Percentiles rank a stretch among this genome's conserved stretches.
These are phyloP conservation scores for Hymenoscyphus fraxineus DNA, from an alignment of 2,329 filamentous ascomycete genomes.

Conservation along the genomic window DNA sequence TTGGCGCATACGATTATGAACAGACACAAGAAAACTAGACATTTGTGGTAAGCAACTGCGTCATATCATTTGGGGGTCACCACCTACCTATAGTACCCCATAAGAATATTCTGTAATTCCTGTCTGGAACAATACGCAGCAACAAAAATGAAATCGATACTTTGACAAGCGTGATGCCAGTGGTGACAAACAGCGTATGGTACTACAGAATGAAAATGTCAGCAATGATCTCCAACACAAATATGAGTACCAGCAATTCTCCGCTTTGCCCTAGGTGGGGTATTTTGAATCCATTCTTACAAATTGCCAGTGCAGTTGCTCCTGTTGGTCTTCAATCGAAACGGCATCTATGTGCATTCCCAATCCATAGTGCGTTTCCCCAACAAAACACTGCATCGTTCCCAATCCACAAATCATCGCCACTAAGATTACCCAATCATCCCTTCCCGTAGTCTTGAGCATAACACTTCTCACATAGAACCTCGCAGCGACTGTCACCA, in stretches of 20 bases:
- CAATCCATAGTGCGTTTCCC: constrained; percentile 41
- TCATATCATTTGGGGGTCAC: background rate
- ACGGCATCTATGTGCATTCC: constrained; percentile 41
- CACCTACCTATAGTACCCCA: constrained; percentile 41
- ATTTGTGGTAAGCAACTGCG: background rate
- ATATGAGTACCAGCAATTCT: background rate
- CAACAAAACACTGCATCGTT: constrained; percentile 26
- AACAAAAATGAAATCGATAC: constrained; percentile 46
- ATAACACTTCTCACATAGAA: constrained; percentile 43
- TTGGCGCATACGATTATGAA: constrained; percentile 42
- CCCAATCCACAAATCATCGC: constrained; percentile 33
- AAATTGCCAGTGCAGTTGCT: constrained; percentile 39
- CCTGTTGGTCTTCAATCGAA: constrained; percentile 29
- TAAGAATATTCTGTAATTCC: constrained; percentile 40
- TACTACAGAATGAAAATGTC: constrained; percentile 21
- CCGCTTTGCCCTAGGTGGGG: background rate
- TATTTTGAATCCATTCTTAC: constrained; percentile 4
- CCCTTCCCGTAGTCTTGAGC: constrained; percentile 43
- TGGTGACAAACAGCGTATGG: constrained; percentile 42
- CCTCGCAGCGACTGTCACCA: constrained; percentile 37
- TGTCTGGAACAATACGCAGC: constrained; percentile 40
- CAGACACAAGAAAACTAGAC: constrained; percentile 39
- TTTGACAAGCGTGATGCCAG: constrained; percentile 43
- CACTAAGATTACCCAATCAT: constrained; percentile 45
- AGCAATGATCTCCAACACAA: background rate